Base-by-base conservation (phyloP, 495 filamentous ascomycete species). In the Lophium mytilinum region DNA sequence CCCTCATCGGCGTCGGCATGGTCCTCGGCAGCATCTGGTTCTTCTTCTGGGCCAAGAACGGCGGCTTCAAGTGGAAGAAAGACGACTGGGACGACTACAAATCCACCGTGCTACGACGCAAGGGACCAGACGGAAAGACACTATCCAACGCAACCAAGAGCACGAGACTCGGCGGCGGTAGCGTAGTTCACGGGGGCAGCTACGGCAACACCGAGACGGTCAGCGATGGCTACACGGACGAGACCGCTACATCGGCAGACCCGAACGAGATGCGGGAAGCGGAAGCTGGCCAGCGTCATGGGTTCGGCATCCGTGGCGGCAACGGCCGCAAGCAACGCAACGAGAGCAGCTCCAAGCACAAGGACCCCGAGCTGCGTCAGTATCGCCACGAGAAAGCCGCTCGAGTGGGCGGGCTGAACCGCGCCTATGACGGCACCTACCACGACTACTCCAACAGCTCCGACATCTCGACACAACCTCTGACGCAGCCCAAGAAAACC, bases 41-140 rank as follows among this genome's bases (percentile, higher is more conserved):
- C 75, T 98, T 97, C 79, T 95, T 97, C 80, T 94, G 87, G 87
- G 90, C 90, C 52, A 90, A 87, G 72, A 93, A 96, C 67, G 94
- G 92, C 63, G 94, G 93, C 2, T 96, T 96, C 74, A 72, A 84
- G 55, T 98, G 87, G 78, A 79, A 78, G 15, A 74, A 89, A 55
- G 76, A 81, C 48, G 93, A 98, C 71, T 98, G 93, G 93, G 91
- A 95, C 0, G 93, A 98, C 61, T 98, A 98, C 81, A 96, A 96
- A 69, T 87, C 86, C 4, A 96, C 94, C 0, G 94, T 98, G 10
- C 74, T 97, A n/a, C 84, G 93, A 34, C 85, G 92, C 52, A 91
- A 89, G 69, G 90, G 90, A 0, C 89, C 89, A 6, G 88, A 96
- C 72, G 90, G 90, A 34, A 86, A 81, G 39, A 85, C 90, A 1